Percentiles rank a stretch among this genome's conserved stretches.
Evolutionary conservation across 805 yeast species (phyloP).

Genomic region (Lachancea thermotolerans): DNA sequence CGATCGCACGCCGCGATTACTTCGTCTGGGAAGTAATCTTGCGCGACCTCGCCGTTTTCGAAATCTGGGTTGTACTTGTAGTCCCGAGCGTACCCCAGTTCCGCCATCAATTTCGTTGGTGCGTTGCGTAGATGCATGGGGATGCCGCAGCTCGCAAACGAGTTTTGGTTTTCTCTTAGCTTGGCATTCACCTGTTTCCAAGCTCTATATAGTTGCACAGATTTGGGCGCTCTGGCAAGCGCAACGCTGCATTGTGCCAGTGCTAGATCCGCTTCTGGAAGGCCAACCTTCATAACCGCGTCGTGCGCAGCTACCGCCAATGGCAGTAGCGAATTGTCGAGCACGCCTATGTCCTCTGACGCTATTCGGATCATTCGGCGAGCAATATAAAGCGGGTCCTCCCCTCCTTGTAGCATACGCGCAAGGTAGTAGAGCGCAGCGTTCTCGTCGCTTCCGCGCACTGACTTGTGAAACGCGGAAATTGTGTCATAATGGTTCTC

Average conservation of each 20-base stretch:
- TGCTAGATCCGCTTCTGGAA: constrained; percentile 89
- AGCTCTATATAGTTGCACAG: constrained; percentile 80
- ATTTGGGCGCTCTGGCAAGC: constrained; percentile 76
- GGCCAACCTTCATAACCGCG: constrained; percentile 81
- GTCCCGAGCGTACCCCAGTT: constrained; percentile 73
- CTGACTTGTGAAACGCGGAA: constrained; percentile 89
- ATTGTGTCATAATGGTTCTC: constrained; percentile 93
- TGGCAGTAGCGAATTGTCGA: constrained; percentile 78
- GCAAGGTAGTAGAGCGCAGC: constrained; percentile 85
- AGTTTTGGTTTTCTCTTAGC: constrained; percentile 45
- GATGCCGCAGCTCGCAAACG: constrained; percentile 43
- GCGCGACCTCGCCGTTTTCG: constrained; percentile 63
- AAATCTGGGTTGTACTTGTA: constrained; percentile 88
- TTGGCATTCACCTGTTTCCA: constrained; percentile 59
- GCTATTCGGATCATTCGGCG: constrained; percentile 93
- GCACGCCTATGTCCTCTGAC: constrained; percentile 85
- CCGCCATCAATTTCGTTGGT: constrained; percentile 86
- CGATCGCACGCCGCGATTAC: constrained; percentile 28
- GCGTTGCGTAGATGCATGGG: constrained; percentile 90
- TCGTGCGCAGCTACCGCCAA: constrained; percentile 82
- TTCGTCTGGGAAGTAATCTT: constrained; percentile 67
- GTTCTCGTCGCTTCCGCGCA: constrained; percentile 84
- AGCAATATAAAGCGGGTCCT: constrained; percentile 83
- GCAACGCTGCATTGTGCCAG: constrained; percentile 92
- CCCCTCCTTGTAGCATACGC: constrained; percentile 89